phyloP scores from a whole-genome alignment of 192 early-diverging fungal genomes.

The Spizellomyces sp. region DNA sequence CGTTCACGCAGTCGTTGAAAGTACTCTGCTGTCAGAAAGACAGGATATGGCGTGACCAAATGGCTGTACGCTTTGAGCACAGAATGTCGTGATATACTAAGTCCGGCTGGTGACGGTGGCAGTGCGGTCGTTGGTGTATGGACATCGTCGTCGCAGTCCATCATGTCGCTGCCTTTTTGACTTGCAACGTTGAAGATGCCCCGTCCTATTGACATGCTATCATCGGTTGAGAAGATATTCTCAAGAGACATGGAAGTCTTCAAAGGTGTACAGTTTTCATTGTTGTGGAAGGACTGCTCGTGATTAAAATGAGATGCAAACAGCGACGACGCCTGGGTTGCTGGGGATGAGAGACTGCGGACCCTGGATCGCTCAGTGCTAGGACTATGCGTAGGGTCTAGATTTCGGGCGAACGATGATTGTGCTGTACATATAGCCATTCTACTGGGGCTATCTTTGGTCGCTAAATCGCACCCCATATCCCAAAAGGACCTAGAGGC shows the following conservation, averaged over 20 bases:
- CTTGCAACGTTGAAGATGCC: not conserved
- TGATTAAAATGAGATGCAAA: not conserved
- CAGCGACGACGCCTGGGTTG: not conserved
- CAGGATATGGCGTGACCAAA: conserved; percentile 32
- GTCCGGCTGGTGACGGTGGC: conserved; percentile 5
- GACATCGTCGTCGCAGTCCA: conserved; percentile 19
- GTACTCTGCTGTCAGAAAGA: conserved; percentile 32
- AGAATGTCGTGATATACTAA: conserved; percentile 6
- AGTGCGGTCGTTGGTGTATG: conserved; percentile 18
- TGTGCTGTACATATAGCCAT: not conserved
- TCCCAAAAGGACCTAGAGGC: not conserved
- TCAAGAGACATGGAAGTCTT: not conserved
- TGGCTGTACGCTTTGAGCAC: not conserved
- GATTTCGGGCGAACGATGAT: not conserved
- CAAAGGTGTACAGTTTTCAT: not conserved
- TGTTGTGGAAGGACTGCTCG: not conserved
- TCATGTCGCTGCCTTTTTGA: conserved; percentile 15
- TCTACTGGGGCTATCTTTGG: not conserved
- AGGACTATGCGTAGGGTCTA: not conserved
- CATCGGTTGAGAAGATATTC: not conserved
- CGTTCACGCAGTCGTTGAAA: conserved; percentile 16
- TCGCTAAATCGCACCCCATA: not conserved
- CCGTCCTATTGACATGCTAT: not conserved
- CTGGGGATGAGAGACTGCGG: not conserved
- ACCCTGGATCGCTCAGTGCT: not conserved